A percentile compares a stretch with the other conserved stretches of the same genome.
Evolutionary conservation across 2,329 filamentous ascomycete species (phyloP).

Genomic region (Leptographium radiaticola): DNA sequence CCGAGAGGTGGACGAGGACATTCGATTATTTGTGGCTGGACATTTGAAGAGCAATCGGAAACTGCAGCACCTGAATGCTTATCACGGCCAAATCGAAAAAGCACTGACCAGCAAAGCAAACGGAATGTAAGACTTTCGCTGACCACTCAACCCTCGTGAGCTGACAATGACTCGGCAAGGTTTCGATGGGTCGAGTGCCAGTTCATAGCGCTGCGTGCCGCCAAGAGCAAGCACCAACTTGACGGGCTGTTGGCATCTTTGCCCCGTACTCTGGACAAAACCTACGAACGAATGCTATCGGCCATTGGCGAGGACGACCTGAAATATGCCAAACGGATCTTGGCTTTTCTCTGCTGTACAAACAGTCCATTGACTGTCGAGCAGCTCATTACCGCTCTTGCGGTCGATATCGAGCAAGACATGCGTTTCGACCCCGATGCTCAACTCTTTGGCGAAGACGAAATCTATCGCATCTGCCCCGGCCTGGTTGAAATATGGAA

Average conservation of each 20-base stretch:
- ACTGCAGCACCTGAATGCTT: conserved; percentile 14
- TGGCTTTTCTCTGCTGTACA: background rate
- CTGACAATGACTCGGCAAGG: conserved; percentile 12
- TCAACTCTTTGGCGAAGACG: background rate
- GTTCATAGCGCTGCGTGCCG: conserved; percentile 14
- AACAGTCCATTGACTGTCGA: background rate
- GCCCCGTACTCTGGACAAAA: background rate
- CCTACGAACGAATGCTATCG: background rate
- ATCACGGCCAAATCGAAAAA: conserved; percentile 15
- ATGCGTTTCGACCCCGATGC: background rate
- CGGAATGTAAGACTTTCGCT: conserved; percentile 18
- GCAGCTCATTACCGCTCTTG: background rate
- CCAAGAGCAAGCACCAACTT: background rate
- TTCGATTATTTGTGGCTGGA: conserved; percentile 15
- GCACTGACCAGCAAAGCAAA: conserved; percentile 15
- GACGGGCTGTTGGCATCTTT: background rate
- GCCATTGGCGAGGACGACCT: background rate
- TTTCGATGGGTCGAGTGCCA: conserved; percentile 24
- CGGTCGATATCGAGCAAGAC: background rate
- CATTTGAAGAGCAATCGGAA: conserved; percentile 12
- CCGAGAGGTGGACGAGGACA: conserved; percentile 14
- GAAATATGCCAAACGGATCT: background rate
- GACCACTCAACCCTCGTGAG: no score
- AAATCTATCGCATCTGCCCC: background rate
- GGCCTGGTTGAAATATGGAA: background rate